Conservation (phyloP, 2,329 filamentous ascomycete genomes). For the Fusarium transvaalense region DNA sequence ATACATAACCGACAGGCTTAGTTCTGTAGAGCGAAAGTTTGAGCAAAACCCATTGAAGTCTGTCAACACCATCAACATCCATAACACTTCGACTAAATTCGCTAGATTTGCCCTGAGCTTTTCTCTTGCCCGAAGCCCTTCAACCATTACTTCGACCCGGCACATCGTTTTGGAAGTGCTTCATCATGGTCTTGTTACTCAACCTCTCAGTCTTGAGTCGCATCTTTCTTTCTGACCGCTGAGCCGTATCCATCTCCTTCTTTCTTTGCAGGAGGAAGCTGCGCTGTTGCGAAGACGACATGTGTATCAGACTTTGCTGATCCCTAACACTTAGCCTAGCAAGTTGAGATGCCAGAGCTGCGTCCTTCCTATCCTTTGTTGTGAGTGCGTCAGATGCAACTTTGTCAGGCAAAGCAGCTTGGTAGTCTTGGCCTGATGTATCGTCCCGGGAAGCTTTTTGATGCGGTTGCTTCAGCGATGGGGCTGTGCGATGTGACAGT, state of each 20-base stretch:
- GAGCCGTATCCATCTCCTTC: constrained; percentile 27
- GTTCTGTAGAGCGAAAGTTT: too few species aligned
- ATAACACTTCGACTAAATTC: too few species aligned
- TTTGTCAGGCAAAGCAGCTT: rapidly evolving
- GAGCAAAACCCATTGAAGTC: too few species aligned
- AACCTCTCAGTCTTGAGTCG: constrained; percentile 20
- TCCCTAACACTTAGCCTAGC: constrained; percentile 25
- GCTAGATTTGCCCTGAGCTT: not conserved
- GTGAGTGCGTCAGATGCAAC: not conserved
- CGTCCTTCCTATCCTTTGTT: constrained; percentile 14
- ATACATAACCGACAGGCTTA: too few species aligned
- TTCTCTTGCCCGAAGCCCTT: not conserved
- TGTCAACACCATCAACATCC: too few species aligned
- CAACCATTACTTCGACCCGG: constrained; percentile 23
- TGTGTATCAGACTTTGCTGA: constrained; percentile 38
- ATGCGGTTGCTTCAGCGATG: not conserved
- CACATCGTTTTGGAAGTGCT: constrained; percentile 21
- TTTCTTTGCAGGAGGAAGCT: constrained; percentile 25
- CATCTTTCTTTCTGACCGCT: constrained; percentile 19
- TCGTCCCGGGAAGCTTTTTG: not conserved
- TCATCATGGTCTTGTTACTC: constrained; percentile 36
- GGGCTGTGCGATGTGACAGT: constrained; percentile 27
- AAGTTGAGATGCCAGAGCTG: constrained; percentile 26
- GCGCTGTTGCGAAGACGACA: constrained; percentile 33
- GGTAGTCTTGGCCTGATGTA: not conserved